phyloP scores from a whole-genome alignment of 1,284 basidiomycete genomes.

The Trametes sp. region DNA sequence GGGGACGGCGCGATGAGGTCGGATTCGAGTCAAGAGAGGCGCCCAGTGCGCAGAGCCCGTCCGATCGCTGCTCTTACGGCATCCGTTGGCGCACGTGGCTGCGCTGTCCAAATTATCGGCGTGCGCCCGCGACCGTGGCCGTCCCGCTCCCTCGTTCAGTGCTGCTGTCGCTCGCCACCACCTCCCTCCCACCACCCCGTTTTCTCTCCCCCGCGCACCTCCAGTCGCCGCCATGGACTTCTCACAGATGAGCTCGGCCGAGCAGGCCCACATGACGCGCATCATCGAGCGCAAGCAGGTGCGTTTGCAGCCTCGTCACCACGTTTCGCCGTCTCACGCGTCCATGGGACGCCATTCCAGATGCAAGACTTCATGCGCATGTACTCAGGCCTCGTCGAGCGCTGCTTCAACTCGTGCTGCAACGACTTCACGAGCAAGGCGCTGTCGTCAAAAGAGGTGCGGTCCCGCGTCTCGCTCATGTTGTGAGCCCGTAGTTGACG shows the following conservation, averaged over 20 bases:
- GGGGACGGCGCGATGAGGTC: conserved; percentile 21
- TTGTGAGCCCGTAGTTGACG: conserved; percentile 7
- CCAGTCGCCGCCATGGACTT: conserved; percentile 83
- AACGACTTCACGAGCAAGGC: conserved; percentile 98
- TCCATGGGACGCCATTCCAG: conserved; percentile 51
- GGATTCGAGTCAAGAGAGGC: conserved; percentile 25
- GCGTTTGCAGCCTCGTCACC: conserved; percentile 30
- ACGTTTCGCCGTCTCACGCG: conserved; percentile 3
- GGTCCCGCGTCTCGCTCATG: conserved; percentile 28
- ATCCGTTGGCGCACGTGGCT: conserved; percentile 13
- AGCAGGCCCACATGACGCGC: conserved; percentile 91
- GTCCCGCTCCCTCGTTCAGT: not conserved
- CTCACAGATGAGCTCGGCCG: conserved; percentile 82
- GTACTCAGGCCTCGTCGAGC: conserved; percentile 96
- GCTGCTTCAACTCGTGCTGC: conserved; percentile 94
- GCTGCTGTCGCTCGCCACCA: conserved; percentile 3
- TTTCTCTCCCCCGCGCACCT: not conserved
- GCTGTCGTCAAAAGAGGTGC: conserved; percentile 91
- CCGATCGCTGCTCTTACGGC: conserved; percentile 10
- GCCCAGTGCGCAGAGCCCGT: conserved; percentile 8
- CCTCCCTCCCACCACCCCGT: not conserved
- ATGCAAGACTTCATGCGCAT: conserved; percentile 99
- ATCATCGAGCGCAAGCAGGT: conserved; percentile 96
- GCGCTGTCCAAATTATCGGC: not conserved
- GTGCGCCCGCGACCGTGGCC: not conserved